phyloP scores from a whole-genome alignment of 305 asterid genomes.

The Fraxinus angustifolia region DNA sequence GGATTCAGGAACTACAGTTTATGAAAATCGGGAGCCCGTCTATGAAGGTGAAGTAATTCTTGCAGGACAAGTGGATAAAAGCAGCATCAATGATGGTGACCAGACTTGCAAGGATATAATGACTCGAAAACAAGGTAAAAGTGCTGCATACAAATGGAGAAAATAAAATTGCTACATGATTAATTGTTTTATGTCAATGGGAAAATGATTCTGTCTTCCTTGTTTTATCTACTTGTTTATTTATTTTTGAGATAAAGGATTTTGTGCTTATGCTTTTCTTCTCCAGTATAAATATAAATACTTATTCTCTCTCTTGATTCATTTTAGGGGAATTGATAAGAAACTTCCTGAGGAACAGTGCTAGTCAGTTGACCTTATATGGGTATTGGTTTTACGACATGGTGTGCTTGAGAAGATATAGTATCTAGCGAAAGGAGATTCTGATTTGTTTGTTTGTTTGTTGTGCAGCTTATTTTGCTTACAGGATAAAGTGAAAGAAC shows the following conservation, averaged over 20 bases:
- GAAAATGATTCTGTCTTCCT: constrained; percentile 1
- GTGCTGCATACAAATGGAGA: constrained; percentile 19
- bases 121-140: constrained; percentile 64
- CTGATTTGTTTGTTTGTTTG: constrained; percentile 24
- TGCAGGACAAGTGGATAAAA: constrained; percentile 62
- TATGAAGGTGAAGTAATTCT: constrained; percentile 94
- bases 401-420: constrained; percentile 14
- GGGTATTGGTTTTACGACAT: constrained; percentile 49
- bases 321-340: constrained; percentile 63
- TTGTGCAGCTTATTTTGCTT: constrained; percentile 75
- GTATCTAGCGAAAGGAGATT: constrained; percentile 19
- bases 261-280: constrained; percentile 3
- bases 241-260: neutral
- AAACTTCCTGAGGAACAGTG: constrained; percentile 73
- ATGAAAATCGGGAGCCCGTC: constrained; percentile 70
- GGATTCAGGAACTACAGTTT: constrained; percentile 45
- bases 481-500: constrained; percentile 82
- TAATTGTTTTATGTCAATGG: constrained; percentile 21
- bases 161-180: neutral
- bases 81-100: constrained; percentile 31
- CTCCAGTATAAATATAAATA: neutral
- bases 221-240: constrained; percentile 5
- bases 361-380: constrained; percentile 80
- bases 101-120: constrained; percentile 40
- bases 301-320: constrained; percentile 29